Conservation (phyloP, 345 rosid genomes). For the Gossypium anomalum region DNA sequence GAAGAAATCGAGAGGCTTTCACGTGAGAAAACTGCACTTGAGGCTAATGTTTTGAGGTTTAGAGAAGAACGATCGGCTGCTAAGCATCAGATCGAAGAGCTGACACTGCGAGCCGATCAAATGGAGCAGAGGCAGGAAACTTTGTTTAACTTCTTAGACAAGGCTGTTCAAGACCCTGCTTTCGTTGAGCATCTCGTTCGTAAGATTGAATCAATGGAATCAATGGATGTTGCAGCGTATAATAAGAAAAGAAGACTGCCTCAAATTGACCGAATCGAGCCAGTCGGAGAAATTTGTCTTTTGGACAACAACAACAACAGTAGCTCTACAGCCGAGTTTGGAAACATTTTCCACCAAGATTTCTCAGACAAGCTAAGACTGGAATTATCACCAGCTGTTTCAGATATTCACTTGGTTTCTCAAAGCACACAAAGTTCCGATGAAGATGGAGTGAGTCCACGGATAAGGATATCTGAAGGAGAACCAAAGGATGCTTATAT, state of each 20-base stretch:
- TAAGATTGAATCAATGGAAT: conserved; percentile 65
- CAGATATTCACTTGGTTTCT: conserved; percentile 80
- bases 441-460: conserved; percentile 58
- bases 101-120: conserved; percentile 39
- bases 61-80: conserved; percentile 55
- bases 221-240: conserved; percentile 62
- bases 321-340: conserved; percentile 58
- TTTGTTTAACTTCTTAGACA: conserved; percentile 49
- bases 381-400: conserved; percentile 75
- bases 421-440: conserved; percentile 74
- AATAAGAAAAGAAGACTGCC: conserved; percentile 82
- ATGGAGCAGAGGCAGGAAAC: conserved; percentile 71
- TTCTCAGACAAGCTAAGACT: conserved; percentile 69
- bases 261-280: conserved; percentile 48
- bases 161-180: conserved; percentile 45
- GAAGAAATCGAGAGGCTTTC: conserved; percentile 72
- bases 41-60: conserved; percentile 50
- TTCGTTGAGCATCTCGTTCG: conserved; percentile 57
- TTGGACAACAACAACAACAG: conserved; percentile 35
- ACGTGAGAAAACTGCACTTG: conserved; percentile 60
- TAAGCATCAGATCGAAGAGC: conserved; percentile 57
- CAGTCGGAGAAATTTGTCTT: conserved; percentile 50
- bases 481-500: conserved; percentile 39
- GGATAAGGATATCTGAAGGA: conserved; percentile 39
- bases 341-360: conserved; percentile 59